Evolutionary conservation across 2,329 filamentous ascomycete genomes (phyloP).

Genomic region (Cordyceps sp.): DNA sequence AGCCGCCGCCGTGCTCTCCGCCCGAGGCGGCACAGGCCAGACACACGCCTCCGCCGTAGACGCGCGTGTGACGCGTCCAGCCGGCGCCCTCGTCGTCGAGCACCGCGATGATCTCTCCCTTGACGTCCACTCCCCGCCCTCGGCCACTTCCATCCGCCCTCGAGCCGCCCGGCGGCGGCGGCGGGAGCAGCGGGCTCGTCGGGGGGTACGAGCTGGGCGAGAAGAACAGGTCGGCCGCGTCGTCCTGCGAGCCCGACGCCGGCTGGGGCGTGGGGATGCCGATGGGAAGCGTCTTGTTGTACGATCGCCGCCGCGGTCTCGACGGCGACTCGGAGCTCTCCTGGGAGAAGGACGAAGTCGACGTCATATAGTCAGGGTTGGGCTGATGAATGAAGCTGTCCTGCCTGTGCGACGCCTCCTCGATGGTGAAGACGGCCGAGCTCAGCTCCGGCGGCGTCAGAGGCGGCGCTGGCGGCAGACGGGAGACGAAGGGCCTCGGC

Average conservation of each 20-base stretch:
- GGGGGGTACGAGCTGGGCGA: slow-evolving; percentile 33
- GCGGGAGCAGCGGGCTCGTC: slow-evolving; percentile 27
- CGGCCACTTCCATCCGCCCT: slow-evolving; percentile 8
- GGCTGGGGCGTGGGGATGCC: slow-evolving; percentile 12
- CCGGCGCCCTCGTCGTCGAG: slow-evolving; percentile 28
- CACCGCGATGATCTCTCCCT: slow-evolving; percentile 33
- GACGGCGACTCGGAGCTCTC: slow-evolving; percentile 12
- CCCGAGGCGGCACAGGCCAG: slow-evolving; percentile 35
- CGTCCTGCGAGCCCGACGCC: slow-evolving; percentile 7
- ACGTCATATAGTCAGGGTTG: slow-evolving; percentile 30
- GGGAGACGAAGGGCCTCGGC: slow-evolving; percentile 15
- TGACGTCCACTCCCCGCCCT: slow-evolving; percentile 20
- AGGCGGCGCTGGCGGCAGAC: slow-evolving; percentile 28
- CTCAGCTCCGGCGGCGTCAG: slow-evolving; percentile 30
- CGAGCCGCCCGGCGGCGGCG: slow-evolving; percentile 20
- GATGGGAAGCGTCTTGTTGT: slow-evolving; percentile 23
- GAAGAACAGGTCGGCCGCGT: slow-evolving; percentile 16
- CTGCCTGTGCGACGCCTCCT: slow-evolving; percentile 14
- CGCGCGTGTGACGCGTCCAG: slow-evolving; percentile 41
- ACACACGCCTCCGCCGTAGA: slow-evolving; percentile 41
- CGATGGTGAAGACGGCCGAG: slow-evolving; percentile 23
- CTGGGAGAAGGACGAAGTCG: slow-evolving; percentile 12
- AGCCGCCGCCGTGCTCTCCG: slow-evolving; percentile 25
- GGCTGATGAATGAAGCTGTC: slow-evolving; percentile 28
- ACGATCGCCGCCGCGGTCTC: slow-evolving; percentile 23